Percentiles rank a stretch among this genome's conserved stretches.
Conservation (phyloP, 495 filamentous ascomycete genomes). For the Thermothielavioides terrestris region DNA sequence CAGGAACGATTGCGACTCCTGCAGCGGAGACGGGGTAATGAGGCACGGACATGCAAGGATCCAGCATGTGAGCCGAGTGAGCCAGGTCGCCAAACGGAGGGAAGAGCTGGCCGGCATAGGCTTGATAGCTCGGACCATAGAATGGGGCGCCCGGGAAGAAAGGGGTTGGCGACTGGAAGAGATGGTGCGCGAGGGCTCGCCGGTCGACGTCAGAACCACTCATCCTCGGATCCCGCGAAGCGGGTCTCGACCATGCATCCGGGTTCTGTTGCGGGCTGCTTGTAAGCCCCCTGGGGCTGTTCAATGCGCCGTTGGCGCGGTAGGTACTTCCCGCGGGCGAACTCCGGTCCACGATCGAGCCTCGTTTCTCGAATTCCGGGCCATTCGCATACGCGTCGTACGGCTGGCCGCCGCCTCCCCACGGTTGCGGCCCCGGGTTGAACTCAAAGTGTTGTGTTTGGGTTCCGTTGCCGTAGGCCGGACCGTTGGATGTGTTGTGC, state of each 20-base stretch:
- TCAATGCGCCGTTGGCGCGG: conserved; percentile 32
- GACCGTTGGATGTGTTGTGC: conserved; percentile 3
- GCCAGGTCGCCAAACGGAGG: conserved; percentile 29
- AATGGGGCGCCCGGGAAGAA: conserved; percentile 19
- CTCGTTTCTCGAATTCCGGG: conserved; percentile 8
- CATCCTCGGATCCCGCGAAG: conserved; percentile 28
- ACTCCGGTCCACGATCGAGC: conserved; percentile 18
- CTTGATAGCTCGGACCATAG: conserved; percentile 3
- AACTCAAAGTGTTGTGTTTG: conserved; percentile 28
- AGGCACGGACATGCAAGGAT: conserved; percentile 33
- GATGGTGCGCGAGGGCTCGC: conserved; percentile 19
- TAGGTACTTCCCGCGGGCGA: conserved; percentile 50
- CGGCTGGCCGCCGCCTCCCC: conserved; percentile 23
- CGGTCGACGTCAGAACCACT: conserved; percentile 28
- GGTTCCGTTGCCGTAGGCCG: conserved; percentile 2
- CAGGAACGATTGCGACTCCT: conserved; percentile 38
- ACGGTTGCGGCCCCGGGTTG: conserved; percentile 31
- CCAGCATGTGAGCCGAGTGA: conserved; percentile 21
- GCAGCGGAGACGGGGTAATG: conserved; percentile 22
- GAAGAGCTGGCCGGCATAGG: no score
- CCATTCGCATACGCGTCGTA: conserved; percentile 9
- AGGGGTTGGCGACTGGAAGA: conserved; percentile 13
- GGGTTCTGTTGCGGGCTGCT: conserved; percentile 39
- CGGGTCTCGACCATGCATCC: conserved; percentile 31
- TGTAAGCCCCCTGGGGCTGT: conserved; percentile 50